Base-by-base conservation (phyloP, 106 monocot genomes). In the Vanilla planifolia region DNA sequence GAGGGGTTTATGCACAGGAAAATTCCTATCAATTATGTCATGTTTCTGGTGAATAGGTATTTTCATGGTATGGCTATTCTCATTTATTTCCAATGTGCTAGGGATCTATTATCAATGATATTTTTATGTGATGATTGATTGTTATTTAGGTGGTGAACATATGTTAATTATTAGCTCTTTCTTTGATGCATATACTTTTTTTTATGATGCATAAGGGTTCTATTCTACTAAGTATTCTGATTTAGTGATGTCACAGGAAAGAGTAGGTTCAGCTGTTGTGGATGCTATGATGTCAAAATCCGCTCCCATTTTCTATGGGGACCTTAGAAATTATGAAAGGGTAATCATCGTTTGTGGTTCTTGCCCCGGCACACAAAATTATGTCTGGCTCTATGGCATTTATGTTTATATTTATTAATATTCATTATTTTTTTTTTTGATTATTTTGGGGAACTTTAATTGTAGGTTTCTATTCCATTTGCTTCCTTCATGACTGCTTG, bases 271-370 rank as follows among this genome's bases (percentile, higher is more conserved):
- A 36, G 68, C 30, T 36, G 45, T 57, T 64, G 84, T 96, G 20
- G 86, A 90, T 65, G 89, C 82, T 30, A 96, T 90, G 95, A 60
- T 72, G 16, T 96, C 90, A 4, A 80, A 46, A 66, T 66, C 77
- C 33, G 80, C 75, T 8, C 80, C 85, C 43, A 64, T 89, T 48
- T 95, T 89, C 37, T 90, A 86, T 72, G 94, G 95, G 21, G 83
- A 90, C 79, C 65, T 90, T 61, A 76, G 76, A 84, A 84, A 80
- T 64, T 86, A 96, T 76, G 90, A 90, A 61, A 75, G 83, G 71
- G 86, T 81, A 68, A 67, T 55, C 1, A 4, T 51, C 30, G 17
- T 33, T 62, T 43, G 43, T 63, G 1, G 10, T 48, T 53, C 14
- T 6, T 9, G 28, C 17, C 10, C 5, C 10, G n/a, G n/a, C n/a